Conservation (phyloP, 1,284 basidiomycete species). For the Trametes polyzona region DNA sequence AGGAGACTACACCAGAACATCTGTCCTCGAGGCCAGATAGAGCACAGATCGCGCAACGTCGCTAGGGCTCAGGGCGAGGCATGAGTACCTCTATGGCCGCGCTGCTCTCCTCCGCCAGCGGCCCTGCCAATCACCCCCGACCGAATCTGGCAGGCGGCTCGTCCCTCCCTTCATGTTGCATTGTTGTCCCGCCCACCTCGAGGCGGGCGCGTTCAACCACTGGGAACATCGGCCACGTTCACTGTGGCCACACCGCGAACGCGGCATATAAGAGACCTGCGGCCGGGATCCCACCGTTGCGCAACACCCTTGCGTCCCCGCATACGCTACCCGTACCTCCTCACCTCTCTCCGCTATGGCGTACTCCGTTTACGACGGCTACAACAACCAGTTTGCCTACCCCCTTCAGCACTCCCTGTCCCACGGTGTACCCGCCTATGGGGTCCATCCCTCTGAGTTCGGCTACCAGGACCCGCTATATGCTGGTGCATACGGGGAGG, state of each 20-base stretch:
- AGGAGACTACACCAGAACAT: background rate
- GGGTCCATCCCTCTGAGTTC: slow-evolving; percentile 24
- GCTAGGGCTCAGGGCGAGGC: slow-evolving; percentile 8
- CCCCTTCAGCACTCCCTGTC: slow-evolving; percentile 34
- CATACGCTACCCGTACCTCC: background rate
- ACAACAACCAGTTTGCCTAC: slow-evolving; percentile 36
- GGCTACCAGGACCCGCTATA: slow-evolving; percentile 30
- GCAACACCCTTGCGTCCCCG: slow-evolving; percentile 1
- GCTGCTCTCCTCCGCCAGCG: slow-evolving; percentile 3
- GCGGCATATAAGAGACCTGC: slow-evolving; percentile 7
- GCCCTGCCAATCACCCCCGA: background rate
- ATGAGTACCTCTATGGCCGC: background rate
- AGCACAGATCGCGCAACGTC: background rate
- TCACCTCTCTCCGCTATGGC: slow-evolving; percentile 32
- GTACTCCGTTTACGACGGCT: slow-evolving; percentile 41
- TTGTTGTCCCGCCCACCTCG: slow-evolving; percentile 8
- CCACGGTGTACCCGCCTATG: slow-evolving; percentile 32
- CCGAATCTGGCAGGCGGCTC: background rate
- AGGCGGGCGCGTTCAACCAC: slow-evolving; percentile 11
- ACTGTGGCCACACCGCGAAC: background rate
- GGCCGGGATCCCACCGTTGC: background rate
- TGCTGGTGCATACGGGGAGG: slow-evolving; percentile 34
- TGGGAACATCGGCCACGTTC: slow-evolving; percentile 9
- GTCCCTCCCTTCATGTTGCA: background rate
- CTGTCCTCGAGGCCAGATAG: background rate